Evolutionary conservation across 176 grass and related monocot species (phyloP), one percentile per base, ranked within the genome.

Genomic region (Eragrostis curvula): DNA sequence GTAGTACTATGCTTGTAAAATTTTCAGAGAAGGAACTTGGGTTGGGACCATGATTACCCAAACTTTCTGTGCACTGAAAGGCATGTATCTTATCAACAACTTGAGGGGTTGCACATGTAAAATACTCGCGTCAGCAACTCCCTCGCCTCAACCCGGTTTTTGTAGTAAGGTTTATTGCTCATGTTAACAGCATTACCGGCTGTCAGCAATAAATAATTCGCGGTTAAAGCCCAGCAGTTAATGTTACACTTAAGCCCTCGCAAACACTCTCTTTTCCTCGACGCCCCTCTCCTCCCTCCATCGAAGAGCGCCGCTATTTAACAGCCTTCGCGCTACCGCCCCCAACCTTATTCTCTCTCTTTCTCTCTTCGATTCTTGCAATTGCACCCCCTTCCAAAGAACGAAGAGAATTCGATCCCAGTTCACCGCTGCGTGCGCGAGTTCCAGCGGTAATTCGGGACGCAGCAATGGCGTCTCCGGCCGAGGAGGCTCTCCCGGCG

Each of bases 221-320:
- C 13, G 39, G 65, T 68, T 68, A 84, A 84, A 12, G 58, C 40
- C 47, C 49, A 84, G 51, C 45, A 73, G 36, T 85, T 68, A 78
- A 68, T 32, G 74, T 85, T 71, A 66, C 64, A 7, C 11, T 61
- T 13, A 28, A 24, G 12, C 87, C 83, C 83, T 30, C 21, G 0
- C 71, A 17, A 66, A 50, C 17, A 6, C 5, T 28, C 83, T 53
- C 9, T 51, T 45, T 39, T 24, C 15, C 59, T 60, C 8, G 6
- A 23, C 3, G 45, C 62, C 25, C 73, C 12, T n/a, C 41, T 13
- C 73, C 32, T 42, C 46, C 61, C 30, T 69, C 57, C 58, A 32
- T 36, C 7, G 57, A 74, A 75, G 84, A 27, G 64, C 63, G 20
- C 39, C 72, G 66, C 87, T 90, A 90, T 86, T 86, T 90, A 90